These are phyloP conservation scores for Pseudogymnoascus sp. DNA, from an alignment of 2,329 filamentous ascomycete genomes.

Conservation along the genomic window DNA sequence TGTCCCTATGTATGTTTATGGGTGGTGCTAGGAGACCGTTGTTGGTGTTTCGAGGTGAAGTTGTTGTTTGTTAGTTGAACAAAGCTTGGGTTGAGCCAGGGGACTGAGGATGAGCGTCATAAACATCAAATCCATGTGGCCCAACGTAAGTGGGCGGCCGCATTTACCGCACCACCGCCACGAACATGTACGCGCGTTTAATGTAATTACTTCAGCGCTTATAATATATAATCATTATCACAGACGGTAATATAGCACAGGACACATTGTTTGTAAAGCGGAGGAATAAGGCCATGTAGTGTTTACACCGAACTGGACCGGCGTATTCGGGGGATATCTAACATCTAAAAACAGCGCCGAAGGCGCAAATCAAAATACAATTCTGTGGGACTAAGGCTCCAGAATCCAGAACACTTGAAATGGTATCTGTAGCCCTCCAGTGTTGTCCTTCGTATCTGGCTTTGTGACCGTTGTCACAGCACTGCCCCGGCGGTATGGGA, in stretches of 20 bases:
- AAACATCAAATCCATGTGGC: conserved; percentile 9
- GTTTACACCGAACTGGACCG: not conserved
- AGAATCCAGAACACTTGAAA: not conserved
- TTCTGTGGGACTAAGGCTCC: not conserved
- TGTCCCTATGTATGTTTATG: not conserved
- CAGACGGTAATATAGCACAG: not conserved
- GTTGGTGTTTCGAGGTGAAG: not conserved
- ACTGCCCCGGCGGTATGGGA: not conserved
- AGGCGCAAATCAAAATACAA: not conserved
- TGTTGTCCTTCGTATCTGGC: too few relatives aligned
- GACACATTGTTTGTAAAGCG: not conserved
- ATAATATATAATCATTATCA: not conserved
- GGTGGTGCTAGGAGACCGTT: not conserved
- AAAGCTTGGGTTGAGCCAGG: conserved; percentile 1
- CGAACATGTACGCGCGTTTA: not conserved
- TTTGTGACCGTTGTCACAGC: too few relatives aligned
- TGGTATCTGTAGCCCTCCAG: not conserved
- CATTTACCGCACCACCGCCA: not conserved
- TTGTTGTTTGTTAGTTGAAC: conserved; percentile 2
- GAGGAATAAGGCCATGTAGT: not conserved
- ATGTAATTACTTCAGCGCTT: not conserved
- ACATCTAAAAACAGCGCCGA: not conserved
- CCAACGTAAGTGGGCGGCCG: conserved; percentile 6
- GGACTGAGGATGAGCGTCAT: conserved; percentile 6
- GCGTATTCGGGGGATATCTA: not conserved